A percentile compares a stretch with the other conserved stretches of the same genome.
Conservation (phyloP, 2,329 filamentous ascomycete genomes). For the Fusarium kyushuense region DNA sequence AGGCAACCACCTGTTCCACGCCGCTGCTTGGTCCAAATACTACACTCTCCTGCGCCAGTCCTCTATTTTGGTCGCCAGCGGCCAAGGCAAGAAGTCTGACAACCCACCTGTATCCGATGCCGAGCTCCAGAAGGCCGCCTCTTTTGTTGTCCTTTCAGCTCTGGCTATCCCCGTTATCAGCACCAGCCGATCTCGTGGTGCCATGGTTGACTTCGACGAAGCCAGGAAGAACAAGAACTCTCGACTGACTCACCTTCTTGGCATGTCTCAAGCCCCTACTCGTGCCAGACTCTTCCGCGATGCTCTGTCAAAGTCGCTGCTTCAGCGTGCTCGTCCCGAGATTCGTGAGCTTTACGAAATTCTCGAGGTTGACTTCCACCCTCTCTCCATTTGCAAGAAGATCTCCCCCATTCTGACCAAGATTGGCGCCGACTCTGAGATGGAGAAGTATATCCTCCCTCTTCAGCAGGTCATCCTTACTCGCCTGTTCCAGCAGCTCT, state of each 20-base stretch:
- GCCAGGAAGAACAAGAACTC: constrained; percentile 99
- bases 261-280: constrained; percentile 90
- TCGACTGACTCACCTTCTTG: constrained; percentile 92
- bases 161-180: constrained; percentile 99
- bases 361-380: constrained; percentile 98
- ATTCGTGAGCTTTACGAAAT: constrained; percentile 99
- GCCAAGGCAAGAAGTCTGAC: constrained; percentile 92
- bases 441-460: constrained; percentile 96
- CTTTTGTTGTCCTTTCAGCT: constrained; percentile 93
- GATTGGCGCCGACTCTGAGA: constrained; percentile 93
- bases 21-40: constrained; percentile 96
- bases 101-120: constrained; percentile 90
- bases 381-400: constrained; percentile 98
- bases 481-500: constrained; percentile 97
- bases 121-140: constrained; percentile 93
- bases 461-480: constrained; percentile 99
- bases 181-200: constrained; percentile 94
- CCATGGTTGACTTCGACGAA: constrained; percentile 96
- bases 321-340: constrained; percentile 92
- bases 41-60: constrained; percentile 97
- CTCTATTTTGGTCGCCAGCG: constrained; percentile 81
- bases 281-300: constrained; percentile 95
- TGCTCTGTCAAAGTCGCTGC: constrained; percentile 91
- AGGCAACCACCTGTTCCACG: constrained; percentile 99
- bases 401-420: constrained; percentile 95